phyloP scores from a whole-genome alignment of 345 rosid genomes.

The Excoecaria cochinchinensis region DNA sequence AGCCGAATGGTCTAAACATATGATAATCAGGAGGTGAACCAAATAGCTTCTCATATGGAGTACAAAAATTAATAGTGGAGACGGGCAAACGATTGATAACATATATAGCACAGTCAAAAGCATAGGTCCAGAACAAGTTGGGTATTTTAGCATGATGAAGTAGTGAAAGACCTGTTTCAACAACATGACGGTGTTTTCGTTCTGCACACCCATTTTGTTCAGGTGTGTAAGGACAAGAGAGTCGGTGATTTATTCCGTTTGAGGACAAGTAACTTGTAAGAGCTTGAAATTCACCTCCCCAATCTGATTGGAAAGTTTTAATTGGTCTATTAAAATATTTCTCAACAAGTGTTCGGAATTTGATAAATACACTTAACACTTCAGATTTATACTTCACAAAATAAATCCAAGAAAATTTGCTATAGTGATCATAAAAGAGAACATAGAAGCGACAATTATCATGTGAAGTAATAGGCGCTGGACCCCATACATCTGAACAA shows the following conservation, averaged over 20 bases:
- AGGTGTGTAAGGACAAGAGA: background rate
- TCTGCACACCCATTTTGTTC: background rate
- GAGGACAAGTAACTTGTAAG: background rate
- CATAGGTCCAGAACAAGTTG: background rate
- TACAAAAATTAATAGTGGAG: no score
- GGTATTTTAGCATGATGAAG: background rate
- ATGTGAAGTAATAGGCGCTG: background rate
- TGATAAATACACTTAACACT: background rate
- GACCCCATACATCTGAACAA: background rate
- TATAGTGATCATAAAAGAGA: background rate
- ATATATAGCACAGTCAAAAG: background rate
- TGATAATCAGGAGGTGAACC: no score
- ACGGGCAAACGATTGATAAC: no score
- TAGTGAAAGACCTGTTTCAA: background rate
- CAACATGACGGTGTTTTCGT: background rate
- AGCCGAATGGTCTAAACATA: no score
- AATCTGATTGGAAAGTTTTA: background rate
- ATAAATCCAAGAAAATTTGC: background rate
- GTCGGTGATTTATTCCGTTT: background rate
- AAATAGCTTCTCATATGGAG: no score
- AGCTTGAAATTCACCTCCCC: background rate
- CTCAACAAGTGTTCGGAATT: background rate
- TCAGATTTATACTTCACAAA: background rate
- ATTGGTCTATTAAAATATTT: background rate
- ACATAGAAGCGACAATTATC: background rate